These are phyloP conservation scores for Psidium friedrichsthalianum DNA, from an alignment of 345 rosid species.

Conservation along the genomic window DNA sequence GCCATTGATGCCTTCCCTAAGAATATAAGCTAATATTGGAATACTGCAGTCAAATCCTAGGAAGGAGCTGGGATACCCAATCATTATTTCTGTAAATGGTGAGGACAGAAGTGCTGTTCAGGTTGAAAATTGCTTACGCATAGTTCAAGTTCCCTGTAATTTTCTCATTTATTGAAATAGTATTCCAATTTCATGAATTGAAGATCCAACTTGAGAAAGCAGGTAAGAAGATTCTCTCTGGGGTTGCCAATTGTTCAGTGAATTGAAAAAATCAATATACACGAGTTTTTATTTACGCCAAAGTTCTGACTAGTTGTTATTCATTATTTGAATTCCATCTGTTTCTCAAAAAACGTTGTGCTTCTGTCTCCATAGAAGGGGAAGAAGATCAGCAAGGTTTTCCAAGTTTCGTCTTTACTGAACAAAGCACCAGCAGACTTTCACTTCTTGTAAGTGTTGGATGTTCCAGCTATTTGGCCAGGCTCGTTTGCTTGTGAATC, in stretches of 20 bases:
- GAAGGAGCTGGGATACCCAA: conserved; percentile 22
- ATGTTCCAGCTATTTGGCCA: background rate
- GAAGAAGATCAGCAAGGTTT: background rate
- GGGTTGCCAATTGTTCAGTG: background rate
- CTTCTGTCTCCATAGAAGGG: background rate
- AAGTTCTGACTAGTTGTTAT: background rate
- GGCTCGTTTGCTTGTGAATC: background rate
- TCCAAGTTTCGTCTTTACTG: background rate
- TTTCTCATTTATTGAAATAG: background rate
- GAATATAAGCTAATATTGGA: conserved; percentile 17
- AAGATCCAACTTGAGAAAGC: background rate
- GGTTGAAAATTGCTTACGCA: conserved; percentile 9
- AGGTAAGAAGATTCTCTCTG: background rate
- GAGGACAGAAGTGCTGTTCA: conserved; percentile 3
- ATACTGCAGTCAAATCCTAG: conserved; percentile 16
- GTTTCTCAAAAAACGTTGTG: background rate
- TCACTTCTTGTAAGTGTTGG: background rate
- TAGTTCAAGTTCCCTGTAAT: conserved; percentile 15
- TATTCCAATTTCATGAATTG: background rate
- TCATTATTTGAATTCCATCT: background rate
- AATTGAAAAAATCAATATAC: background rate
- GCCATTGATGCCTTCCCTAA: conserved; percentile 34
- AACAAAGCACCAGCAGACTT: background rate
- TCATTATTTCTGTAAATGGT: conserved; percentile 16
- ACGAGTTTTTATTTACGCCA: background rate